A percentile compares a stretch with the other conserved stretches of the same genome.
phyloP scores from a whole-genome alignment of 176 grass and related monocot species.

The Phoenix roebelenii region DNA sequence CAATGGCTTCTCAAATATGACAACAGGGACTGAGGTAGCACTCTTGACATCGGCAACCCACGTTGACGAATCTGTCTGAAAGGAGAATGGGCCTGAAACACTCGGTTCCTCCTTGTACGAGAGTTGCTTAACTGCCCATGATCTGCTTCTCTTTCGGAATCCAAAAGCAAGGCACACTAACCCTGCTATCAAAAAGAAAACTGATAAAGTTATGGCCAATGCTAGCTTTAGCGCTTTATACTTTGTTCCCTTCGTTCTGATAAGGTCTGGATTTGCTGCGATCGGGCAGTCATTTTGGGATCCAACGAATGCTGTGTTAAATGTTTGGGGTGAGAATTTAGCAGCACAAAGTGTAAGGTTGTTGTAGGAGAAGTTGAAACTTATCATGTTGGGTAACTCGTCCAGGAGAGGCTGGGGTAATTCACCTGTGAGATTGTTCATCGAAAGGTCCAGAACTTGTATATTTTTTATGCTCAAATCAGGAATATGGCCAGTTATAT shows the following conservation, averaged over 20 bases:
- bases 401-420: slow-evolving; percentile 66
- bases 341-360: slow-evolving; percentile 82
- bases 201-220: slow-evolving; percentile 42
- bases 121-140: slow-evolving; percentile 46
- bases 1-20: slow-evolving; percentile 97
- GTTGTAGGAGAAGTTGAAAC: slow-evolving; percentile 97
- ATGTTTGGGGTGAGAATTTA: slow-evolving; percentile 41
- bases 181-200: slow-evolving; percentile 45
- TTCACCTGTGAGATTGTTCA: slow-evolving; percentile 91
- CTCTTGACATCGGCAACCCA: slow-evolving; percentile 93
- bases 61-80: slow-evolving; percentile 75
- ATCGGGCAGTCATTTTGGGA: slow-evolving; percentile 84
- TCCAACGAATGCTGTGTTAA: slow-evolving; percentile 51
- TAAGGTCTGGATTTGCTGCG: slow-evolving; percentile 56
- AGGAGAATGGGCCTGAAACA: slow-evolving; percentile 71
- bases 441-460: slow-evolving; percentile 60
- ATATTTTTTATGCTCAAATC: slow-evolving; percentile 43
- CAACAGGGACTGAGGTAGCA: slow-evolving; percentile 73
- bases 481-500: slow-evolving; percentile 52
- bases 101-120: slow-evolving; percentile 51
- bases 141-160: slow-evolving; percentile 30
- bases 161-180: slow-evolving; percentile 45
- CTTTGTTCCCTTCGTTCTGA: slow-evolving; percentile 27
- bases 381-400: slow-evolving; percentile 39
- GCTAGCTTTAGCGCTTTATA: slow-evolving; percentile 37